phyloP scores from a whole-genome alignment of 768 basidiomycete genomes.

The Termitomyces heimii region DNA sequence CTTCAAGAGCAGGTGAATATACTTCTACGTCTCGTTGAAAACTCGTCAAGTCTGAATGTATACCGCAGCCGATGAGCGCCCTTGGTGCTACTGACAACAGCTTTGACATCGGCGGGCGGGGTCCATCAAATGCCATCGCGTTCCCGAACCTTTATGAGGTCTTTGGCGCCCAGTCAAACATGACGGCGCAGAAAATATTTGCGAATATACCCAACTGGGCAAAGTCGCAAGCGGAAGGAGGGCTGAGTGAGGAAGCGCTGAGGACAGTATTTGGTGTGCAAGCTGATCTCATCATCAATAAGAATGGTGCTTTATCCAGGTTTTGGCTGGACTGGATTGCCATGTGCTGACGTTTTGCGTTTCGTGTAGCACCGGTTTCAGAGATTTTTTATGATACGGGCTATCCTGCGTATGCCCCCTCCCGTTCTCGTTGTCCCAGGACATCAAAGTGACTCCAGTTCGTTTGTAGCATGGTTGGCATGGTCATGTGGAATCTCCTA shows the following conservation, averaged over 20 bases:
- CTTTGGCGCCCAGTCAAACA: slow-evolving; percentile 27
- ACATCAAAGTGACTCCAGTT: background rate
- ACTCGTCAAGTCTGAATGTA: background rate
- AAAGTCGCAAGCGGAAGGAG: slow-evolving; percentile 32
- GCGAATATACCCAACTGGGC: slow-evolving; percentile 39
- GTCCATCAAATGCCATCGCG: slow-evolving; percentile 44
- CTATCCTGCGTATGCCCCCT: slow-evolving; percentile 31
- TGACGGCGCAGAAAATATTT: slow-evolving; percentile 28
- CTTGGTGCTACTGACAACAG: slow-evolving; percentile 33
- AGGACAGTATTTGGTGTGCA: slow-evolving; percentile 38
- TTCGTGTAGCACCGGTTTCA: slow-evolving; percentile 33
- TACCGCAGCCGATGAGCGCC: slow-evolving; percentile 30
- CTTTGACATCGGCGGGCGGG: slow-evolving; percentile 34
- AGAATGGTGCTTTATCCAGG: slow-evolving; percentile 27
- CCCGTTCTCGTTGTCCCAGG: background rate
- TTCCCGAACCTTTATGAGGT: slow-evolving; percentile 46
- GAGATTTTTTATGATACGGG: slow-evolving; percentile 44
- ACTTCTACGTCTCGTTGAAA: background rate
- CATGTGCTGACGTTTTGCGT: background rate
- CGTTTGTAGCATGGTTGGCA: slow-evolving; percentile 32
- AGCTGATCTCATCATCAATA: slow-evolving; percentile 39
- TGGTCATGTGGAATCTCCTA: slow-evolving; percentile 50
- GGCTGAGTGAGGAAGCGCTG: slow-evolving; percentile 32
- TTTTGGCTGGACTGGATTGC: slow-evolving; percentile 11
- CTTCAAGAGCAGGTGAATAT: slow-evolving; percentile 46